These are phyloP conservation scores for Tagetes erecta DNA, from an alignment of 129 eudicot species.

Conservation along the genomic window DNA sequence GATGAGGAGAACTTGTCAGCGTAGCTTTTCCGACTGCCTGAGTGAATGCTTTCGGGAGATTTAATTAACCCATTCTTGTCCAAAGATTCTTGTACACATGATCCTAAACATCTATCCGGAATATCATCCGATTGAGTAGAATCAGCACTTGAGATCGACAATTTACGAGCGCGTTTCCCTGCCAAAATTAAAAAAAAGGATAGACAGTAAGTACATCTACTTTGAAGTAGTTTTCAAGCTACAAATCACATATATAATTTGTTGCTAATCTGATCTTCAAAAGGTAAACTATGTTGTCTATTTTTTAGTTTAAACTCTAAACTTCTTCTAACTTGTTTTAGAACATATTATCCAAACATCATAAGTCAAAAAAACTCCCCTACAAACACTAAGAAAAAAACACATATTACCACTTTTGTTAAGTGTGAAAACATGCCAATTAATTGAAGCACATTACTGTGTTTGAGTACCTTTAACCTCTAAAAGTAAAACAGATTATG, in stretches of 20 bases:
- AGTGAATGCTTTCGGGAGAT: constrained; percentile 27
- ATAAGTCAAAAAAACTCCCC: not conserved
- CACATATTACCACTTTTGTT: not conserved
- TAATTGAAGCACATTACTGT: constrained; percentile 1
- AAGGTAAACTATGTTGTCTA: not conserved
- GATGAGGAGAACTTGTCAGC: constrained; percentile 36
- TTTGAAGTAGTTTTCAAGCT: constrained; percentile 7
- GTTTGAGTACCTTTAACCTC: not conserved
- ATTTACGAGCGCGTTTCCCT: constrained; percentile 22
- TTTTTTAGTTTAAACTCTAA: not conserved
- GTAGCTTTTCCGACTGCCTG: constrained; percentile 18
- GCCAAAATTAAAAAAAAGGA: not conserved
- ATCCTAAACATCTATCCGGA: constrained; percentile 1
- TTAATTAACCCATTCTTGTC: constrained; percentile 20
- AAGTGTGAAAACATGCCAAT: not conserved
- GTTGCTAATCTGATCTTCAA: not conserved
- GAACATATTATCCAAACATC: not conserved
- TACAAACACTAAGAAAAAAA: not conserved
- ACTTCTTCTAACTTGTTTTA: not conserved
- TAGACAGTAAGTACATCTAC: not conserved
- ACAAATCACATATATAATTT: not conserved
- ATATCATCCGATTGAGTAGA: constrained; percentile 18
- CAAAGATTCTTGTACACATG: constrained; percentile 24
- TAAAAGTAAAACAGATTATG: not conserved
- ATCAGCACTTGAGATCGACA: constrained; percentile 18